Conservation (phyloP, 108 stramenopile genomes). For the Fistulifera solaris region DNA sequence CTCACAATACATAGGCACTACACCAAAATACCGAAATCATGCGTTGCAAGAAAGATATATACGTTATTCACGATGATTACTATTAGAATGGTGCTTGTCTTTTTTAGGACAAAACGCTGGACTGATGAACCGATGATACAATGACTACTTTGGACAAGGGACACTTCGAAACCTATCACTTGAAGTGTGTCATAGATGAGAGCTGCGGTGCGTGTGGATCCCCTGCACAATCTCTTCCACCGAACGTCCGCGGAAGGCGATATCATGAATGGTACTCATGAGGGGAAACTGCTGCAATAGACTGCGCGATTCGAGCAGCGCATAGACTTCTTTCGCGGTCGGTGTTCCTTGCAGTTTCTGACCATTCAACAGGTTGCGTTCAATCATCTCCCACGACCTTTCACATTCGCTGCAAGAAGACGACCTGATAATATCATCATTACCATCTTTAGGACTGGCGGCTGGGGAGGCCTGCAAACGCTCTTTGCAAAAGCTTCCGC, state of each 20-base stretch:
- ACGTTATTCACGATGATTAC: too few species aligned
- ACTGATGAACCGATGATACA: too few species aligned
- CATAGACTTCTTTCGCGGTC: constrained; percentile 76
- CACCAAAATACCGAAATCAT: too few species aligned
- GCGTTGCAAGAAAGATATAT: too few species aligned
- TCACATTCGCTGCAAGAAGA: constrained; percentile 22
- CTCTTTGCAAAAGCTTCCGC: constrained; percentile 82
- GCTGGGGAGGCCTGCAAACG: too few species aligned
- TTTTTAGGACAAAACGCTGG: too few species aligned
- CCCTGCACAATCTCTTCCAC: constrained; percentile 59
- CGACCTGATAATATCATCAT: too few species aligned
- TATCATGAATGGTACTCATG: constrained; percentile 74
- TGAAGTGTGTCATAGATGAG: neutral
- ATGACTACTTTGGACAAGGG: too few species aligned
- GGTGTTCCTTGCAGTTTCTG: constrained; percentile 92
- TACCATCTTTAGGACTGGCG: too few species aligned
- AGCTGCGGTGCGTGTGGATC: constrained; percentile 15
- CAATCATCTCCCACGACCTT: constrained; percentile 61
- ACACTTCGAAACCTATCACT: too few species aligned
- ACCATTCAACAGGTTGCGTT: constrained; percentile 76
- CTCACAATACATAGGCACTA: too few species aligned
- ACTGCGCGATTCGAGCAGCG: constrained; percentile 47
- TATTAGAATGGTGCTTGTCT: too few species aligned
- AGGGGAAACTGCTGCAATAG: constrained; percentile 73
- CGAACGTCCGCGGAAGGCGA: constrained; percentile 60